Base-by-base conservation (phyloP, 805 yeast genomes). In the Zygotorulaspora chibaensis region DNA sequence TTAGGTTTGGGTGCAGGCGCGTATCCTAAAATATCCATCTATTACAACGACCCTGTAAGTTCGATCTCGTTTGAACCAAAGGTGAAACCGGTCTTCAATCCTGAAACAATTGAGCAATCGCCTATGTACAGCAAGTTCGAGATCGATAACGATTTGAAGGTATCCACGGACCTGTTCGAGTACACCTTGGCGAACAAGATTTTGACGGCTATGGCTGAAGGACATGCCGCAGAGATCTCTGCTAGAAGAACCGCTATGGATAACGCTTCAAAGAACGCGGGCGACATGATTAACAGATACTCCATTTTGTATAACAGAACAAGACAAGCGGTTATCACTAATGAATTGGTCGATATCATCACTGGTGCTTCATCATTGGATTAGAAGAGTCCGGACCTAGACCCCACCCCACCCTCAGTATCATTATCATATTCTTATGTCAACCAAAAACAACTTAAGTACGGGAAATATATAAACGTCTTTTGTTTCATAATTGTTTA, bases 241-340 rank as follows among this genome's bases (percentile, higher is more conserved):
- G 96, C 99, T 51, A 90, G 99, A 83, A 90, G 99, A 83, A 91
- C 88, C 70, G 98, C 99, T 60, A 91, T 91, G 99, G 99, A 91
- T 75, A 93, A 93, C 68, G 99, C 99, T 54, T 89, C 97, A 60
- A 91, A 93, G 93, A 91, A 91, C 70, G 99, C 99, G 54, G 96
- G 96, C 75, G 99, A 93, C 65, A 93, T 93, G 98, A 93, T 93
- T 69, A 82, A 80, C 75, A 84, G 80, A 68, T 91, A 87, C 85
- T 85, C 98, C 59, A 93, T 93, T 72, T 83, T 93, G 74, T 93
- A 93, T 77, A 93, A 93, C 90, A 91, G 99, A 82, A 85, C 97
- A 66, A 88, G 97, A 80, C 99, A 93, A 81, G 96, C 97, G 59
- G 96, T 90, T 68, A 91, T 91, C 67, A 90, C 98, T 74, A 93